Evolutionary conservation across 495 filamentous ascomycete genomes (phyloP), one percentile per base, ranked within the genome.

Genomic region (Sporormia fimetaria): DNA sequence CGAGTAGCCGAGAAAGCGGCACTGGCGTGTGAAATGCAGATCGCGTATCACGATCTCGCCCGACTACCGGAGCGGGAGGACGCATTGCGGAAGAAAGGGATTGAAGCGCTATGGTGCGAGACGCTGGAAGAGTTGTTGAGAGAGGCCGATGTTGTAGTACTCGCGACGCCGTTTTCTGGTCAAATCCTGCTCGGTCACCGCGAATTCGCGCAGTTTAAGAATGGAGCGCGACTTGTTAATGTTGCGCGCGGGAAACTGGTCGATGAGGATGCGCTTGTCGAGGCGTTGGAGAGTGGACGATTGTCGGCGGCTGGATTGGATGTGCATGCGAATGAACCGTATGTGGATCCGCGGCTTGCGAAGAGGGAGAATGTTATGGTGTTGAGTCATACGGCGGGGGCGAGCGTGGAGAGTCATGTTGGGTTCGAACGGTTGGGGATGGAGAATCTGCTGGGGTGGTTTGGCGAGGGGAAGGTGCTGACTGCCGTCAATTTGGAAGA

Each of bases 351-450:
- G 10, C 52, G 68, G 20, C 56, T 83, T 41, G 60, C 64, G 27
- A 47, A 48, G 23, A 67, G 77, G 44, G 47, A 50, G 37, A 65
- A 65, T 39, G 80, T 79, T 1, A 72, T 78, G 60, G 56, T 83
- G 47, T 70, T 78, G 36, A 68, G 69, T 14, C 80, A 85, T 57
- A 83, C 81, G 54, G 82, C 80, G 6, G 80, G 81, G 7, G 78
- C 75, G 3, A 77, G 75, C 14, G 58, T 85, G 23, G 79, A 85
- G 59, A 78, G 76, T 37, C 76, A 81, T 49, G 62, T 73, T 32
- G 78, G 77, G 4, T 85, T 85, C 55, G 81, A 87, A 65, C 66
- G 71, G 53, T 48, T 84, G 54, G 74, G 70, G 18, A 82, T 85
- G 76, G 64, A 75, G 58, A 85, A 85, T 60, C 72, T 85, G 21